Evolutionary conservation across 2,329 filamentous ascomycete genomes (phyloP), one percentile per base, ranked within the genome.

Genomic region (Aspergillus sp.): DNA sequence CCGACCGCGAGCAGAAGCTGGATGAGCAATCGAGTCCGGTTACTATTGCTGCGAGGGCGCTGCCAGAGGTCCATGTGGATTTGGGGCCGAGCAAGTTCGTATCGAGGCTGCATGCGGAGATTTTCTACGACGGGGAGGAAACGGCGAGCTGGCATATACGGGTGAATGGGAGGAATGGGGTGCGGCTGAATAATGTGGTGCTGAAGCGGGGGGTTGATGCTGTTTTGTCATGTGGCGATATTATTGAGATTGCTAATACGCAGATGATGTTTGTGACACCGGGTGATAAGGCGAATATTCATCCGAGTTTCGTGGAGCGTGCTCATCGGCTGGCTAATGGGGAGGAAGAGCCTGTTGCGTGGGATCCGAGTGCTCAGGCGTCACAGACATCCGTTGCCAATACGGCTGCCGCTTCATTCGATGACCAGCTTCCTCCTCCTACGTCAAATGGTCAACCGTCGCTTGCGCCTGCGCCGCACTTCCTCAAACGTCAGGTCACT

Each of bases 211-310:
- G 85, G 10, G 73, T 78, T 35, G 77, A 81, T 32, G 79, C 82
- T 30, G 73, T 81, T 25, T 77, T 98, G 22, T 81, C 82, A 38
- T 95, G 90, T 60, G 93, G 93, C 49, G 85, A 91, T 64, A 88
- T 97, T 39, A 84, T 98, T 49, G 90, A 95, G 62, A 88, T 97
- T 62, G 86, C 86, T 59, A 88, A 88, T 46, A 87, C 93, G 1
- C 91, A 98, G 73, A 98, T 98, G 93, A 91, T 97, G 77, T 98
- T 98, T 68, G 88, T 96, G 43, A 81, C 95, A n/a, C 91, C 93
- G 0, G 82, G 82, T 20, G 84, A 87, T 48, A 80, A 81, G 20
- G 76, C 90, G 22, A 76, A 80, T 42, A 83, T 94, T 51, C 81
- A 86, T 61, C 78, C 78, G 19, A 80, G 73, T 59, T 90, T 86